phyloP scores from a whole-genome alignment of 306 rosid genomes.

The Crotalaria pallida region DNA sequence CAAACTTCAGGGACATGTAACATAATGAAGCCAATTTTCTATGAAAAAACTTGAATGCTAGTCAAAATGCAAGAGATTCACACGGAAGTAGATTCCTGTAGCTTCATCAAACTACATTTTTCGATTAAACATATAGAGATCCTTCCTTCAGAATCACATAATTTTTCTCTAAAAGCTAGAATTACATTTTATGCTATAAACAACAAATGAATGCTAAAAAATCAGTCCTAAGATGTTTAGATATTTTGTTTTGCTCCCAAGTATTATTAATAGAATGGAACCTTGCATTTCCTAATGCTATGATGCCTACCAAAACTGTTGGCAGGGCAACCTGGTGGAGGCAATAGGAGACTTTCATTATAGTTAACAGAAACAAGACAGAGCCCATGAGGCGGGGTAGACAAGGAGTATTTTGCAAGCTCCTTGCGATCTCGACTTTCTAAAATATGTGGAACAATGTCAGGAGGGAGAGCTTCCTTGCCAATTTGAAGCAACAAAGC shows the following conservation, averaged over 20 bases:
- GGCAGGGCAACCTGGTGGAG: slow-evolving; percentile 55
- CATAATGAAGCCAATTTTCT: no score
- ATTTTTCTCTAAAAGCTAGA: not conserved
- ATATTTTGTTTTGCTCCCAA: slow-evolving; percentile 5
- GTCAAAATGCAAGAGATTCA: no score
- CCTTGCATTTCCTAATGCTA: slow-evolving; percentile 69
- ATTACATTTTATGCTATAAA: not conserved
- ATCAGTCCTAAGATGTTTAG: not conserved
- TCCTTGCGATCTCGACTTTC: slow-evolving; percentile 69
- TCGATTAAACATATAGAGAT: not conserved
- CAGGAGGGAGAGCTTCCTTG: slow-evolving; percentile 76
- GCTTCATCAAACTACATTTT: not conserved
- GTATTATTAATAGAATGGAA: slow-evolving; percentile 50
- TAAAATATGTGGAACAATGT: slow-evolving; percentile 63
- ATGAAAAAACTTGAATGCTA: no score
- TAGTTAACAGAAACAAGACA: slow-evolving; percentile 69
- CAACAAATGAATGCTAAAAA: slow-evolving; percentile 6
- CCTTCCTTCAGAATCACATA: not conserved
- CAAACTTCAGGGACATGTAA: no score
- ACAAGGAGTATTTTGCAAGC: slow-evolving; percentile 71
- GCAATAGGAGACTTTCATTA: slow-evolving; percentile 60
- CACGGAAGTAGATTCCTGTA: no score
- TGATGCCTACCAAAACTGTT: slow-evolving; percentile 75
- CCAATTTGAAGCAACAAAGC: slow-evolving; percentile 85
- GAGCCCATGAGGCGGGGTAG: slow-evolving; percentile 81